Evolutionary conservation across 169 alveolate genomes (phyloP), one percentile per base, ranked within the genome.

Genomic region (Plasmodium gonderi): DNA sequence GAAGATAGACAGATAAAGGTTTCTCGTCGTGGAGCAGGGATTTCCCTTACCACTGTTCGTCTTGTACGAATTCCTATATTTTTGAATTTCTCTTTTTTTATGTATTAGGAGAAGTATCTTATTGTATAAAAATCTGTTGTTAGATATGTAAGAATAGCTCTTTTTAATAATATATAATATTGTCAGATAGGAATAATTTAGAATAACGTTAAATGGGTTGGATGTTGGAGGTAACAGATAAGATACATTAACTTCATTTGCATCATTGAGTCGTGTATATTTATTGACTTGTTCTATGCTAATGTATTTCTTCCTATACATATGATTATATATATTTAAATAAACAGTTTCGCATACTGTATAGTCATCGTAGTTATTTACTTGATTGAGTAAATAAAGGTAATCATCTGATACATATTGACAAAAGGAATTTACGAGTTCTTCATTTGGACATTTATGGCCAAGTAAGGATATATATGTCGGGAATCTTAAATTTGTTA

Each of bases 371-470:
- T 40, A 60, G n/a, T 90, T 76, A 20, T 33, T 67, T 40, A 90
- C 40, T 64, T 90, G 91, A 47, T 90, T 90, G 29, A 77, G 26
- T 36, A 78, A 79, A 90, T 90, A 90, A 42, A 90, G 36, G 31
- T 11, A 36, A 14, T 90, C 90, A 36, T 90, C 74, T 8, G 36
- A 17, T 44, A 14, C 54, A 67, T 69, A 65, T 51, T 90, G 90
- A 14, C 90, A 64, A 11, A 90, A 90, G 8, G 51, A 2, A 45
- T 78, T 77, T 23, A 78, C 72, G 33, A 3, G 36, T 4, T 14
- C 60, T 65, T 65, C 12, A 49, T 17, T 36, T 23, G 20, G 36
- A 17, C 17, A 3, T n/a, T 78, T 8, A 42, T 33, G 47, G 31
- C 60, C 60, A 64, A 87, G 72, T 9, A 49, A 65, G 29, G 31